Percentiles rank a stretch among this genome's conserved stretches.
Evolutionary conservation across 192 early-diverging fungal species (phyloP).

Genomic region (Rhizophagus prolifer): DNA sequence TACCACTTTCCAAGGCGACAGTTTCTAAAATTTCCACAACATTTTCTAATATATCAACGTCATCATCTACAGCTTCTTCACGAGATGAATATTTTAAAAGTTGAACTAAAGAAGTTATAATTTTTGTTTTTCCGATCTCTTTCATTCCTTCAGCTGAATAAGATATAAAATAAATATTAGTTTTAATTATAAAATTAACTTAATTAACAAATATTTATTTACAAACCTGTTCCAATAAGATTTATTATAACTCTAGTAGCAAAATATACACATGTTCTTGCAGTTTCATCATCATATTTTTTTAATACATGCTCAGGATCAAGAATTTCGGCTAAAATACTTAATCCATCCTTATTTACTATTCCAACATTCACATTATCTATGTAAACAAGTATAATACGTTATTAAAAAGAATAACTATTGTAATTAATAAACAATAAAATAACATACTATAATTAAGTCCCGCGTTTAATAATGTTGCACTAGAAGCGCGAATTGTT

Average conservation of each 20-base stretch:
- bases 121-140: not conserved
- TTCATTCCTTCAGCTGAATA: conserved; percentile 18
- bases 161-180: not conserved
- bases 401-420: not conserved
- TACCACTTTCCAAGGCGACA: conserved; percentile 41
- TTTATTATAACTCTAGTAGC: conserved; percentile 22
- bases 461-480: conserved; percentile 50
- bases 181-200: not conserved
- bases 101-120: conserved; percentile 15
- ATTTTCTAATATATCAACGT: conserved; percentile 32
- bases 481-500: conserved; percentile 43
- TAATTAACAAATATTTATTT: not conserved
- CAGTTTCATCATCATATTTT: conserved; percentile 12
- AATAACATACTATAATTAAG: conserved; percentile 48
- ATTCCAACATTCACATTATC: not conserved
- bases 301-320: conserved; percentile 24
- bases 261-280: conserved; percentile 19
- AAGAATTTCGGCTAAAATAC: conserved; percentile 22
- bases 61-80: not conserved
- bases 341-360: conserved; percentile 25
- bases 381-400: not conserved
- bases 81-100: conserved; percentile 9
- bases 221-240: conserved; percentile 5
- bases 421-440: not conserved
- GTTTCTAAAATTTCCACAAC: conserved; percentile 39